Evolutionary conservation across 805 yeast species (phyloP), one percentile per base, ranked within the genome.

Genomic region (Limtongozyma cylindracea): DNA sequence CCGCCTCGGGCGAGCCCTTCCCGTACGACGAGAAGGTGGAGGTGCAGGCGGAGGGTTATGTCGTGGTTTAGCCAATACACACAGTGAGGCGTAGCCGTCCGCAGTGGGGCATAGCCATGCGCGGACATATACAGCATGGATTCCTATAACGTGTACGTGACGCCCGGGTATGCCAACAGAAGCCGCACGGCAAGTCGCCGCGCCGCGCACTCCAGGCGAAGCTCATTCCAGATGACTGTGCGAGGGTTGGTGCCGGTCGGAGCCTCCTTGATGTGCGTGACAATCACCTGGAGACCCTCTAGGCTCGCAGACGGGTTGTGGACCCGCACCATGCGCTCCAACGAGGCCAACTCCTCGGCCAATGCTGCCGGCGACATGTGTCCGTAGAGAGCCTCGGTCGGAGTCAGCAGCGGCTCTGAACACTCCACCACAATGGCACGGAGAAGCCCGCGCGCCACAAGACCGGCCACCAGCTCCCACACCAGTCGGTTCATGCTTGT

Each of bases 401-500:
- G 22, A 5, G 62, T 57, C 1, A 92, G 74, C n/a, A n/a, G n/a
- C n/a, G n/a, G n/a, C n/a, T n/a, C n/a, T n/a, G n/a, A n/a, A 36
- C 95, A 80, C 39, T 80, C 95, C 12, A 82, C 58, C 10, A 78
- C 40, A 2, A 80, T 56, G 0, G 66, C 63, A 11, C 41, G 47
- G 20, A 80, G 42, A 9, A 40, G 26, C 3, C 46, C 39, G 4
- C 42, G 21, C 0, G 47, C 33, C 1, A 71, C 47, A 14, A 48
- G 31, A 0, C 55, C 52, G 1, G 70, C 59, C 3, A 74, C 46
- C 11, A 39, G 30, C 3, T 37, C 23, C 93, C 93, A 77, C 3
- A 76, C 54, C 1, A 27, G 23, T 6, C 27, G 23, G 27, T 61
- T 56, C 16, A 37, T 34, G 13, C 47, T 31, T 13, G 39, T 26